Conservation (phyloP, 306 rosid genomes). For the Fragaria vesca region DNA sequence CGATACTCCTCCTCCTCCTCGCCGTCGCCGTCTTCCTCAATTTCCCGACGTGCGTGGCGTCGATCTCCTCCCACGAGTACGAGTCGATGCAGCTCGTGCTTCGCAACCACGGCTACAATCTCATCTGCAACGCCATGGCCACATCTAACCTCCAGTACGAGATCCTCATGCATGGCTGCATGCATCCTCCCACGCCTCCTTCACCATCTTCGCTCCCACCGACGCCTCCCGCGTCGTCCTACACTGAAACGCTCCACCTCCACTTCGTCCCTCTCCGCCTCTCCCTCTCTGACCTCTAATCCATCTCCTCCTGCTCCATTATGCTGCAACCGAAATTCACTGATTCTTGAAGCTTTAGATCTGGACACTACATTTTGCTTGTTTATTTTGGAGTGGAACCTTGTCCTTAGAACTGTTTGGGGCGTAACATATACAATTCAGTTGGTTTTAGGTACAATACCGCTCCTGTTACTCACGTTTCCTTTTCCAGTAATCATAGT, state of each 20-base stretch:
- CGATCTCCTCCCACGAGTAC: conserved; percentile 36
- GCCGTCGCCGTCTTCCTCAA: background rate
- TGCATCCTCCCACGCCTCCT: conserved; percentile 27
- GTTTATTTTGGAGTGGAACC: background rate
- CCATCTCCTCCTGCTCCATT: conserved; percentile 25
- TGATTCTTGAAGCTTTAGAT: background rate
- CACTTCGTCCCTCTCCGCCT: conserved; percentile 63
- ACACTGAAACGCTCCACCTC: conserved; percentile 13
- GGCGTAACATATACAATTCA: background rate
- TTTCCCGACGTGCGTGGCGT: background rate
- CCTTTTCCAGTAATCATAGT: background rate
- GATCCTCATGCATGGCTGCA: conserved; percentile 15
- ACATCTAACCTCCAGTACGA: conserved; percentile 6
- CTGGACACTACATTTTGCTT: background rate
- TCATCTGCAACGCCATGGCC: conserved; percentile 62
- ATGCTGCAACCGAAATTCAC: background rate
- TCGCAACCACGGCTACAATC: conserved; percentile 52
- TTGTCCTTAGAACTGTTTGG: background rate
- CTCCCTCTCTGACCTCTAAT: conserved; percentile 40
- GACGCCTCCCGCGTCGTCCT: conserved; percentile 53
- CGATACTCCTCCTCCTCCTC: conserved; percentile 2
- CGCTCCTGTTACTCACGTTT: background rate
- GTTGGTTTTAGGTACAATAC: background rate
- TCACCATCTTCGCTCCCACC: conserved; percentile 67
- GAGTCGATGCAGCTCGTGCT: conserved; percentile 47